phyloP scores from a whole-genome alignment of 2,329 filamentous ascomycete genomes.

The Aspergillus sp. region DNA sequence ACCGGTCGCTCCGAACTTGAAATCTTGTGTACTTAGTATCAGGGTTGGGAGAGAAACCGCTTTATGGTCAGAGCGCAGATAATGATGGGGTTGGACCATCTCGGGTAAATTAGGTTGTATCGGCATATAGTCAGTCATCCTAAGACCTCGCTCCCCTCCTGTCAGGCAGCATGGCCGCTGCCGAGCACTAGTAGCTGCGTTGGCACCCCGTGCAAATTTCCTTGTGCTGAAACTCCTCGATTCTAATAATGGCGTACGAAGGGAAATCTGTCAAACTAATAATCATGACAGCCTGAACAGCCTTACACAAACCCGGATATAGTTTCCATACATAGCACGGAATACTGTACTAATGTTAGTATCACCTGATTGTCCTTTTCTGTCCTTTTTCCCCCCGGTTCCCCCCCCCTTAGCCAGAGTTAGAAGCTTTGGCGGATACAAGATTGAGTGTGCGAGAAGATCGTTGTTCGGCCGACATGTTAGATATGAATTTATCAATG shows the following conservation, averaged over 20 bases:
- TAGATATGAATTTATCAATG: background rate
- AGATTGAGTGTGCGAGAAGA: background rate
- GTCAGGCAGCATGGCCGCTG: background rate
- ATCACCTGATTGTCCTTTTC: background rate
- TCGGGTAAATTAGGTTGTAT: conserved; percentile 1
- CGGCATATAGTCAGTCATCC: background rate
- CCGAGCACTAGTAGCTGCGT: background rate
- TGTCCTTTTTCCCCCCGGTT: background rate
- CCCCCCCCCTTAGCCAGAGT: background rate
- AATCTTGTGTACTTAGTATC: background rate
- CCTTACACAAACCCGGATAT: background rate
- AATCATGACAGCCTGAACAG: background rate
- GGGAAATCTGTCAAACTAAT: background rate
- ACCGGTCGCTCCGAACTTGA: background rate
- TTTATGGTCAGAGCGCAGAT: background rate
- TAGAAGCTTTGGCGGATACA: background rate
- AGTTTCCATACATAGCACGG: background rate
- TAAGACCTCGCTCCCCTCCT: background rate
- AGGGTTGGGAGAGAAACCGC: background rate
- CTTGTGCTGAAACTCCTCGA: background rate
- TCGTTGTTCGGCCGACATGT: background rate
- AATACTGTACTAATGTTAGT: background rate
- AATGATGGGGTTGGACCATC: background rate
- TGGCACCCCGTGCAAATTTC: background rate
- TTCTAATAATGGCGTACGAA: background rate